Base-by-base conservation (phyloP, 768 basidiomycete genomes). In the Daedaleopsis nitida region DNA sequence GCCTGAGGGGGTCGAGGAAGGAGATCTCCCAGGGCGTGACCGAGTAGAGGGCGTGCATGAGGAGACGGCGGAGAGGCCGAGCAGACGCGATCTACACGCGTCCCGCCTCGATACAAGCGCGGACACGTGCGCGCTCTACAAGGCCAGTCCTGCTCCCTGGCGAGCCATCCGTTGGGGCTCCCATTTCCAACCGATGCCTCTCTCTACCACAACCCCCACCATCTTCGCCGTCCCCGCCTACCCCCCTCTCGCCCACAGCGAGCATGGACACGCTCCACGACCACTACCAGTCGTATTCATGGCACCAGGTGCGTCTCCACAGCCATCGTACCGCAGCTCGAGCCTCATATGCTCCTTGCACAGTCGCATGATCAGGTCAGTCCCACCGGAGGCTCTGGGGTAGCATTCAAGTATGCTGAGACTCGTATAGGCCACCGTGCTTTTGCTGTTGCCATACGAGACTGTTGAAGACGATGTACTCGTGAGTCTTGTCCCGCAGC, bases 321-420 rank as follows among this genome's bases (percentile, higher is more conserved):
- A 47, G 59, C 17, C 53, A 35, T 45, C 42, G 52, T 42, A 47
- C 52, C 16, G 52, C 8, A 17, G 34, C 27, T 35, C 11, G 11
- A 14, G 17, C 54, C 13, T n/a, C 35, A 14, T 13, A 45, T 23
- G 64, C 35, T 45, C 16, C 49, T 37, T 58, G 57, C 49, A 43
- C 43, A 93, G 91, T 92, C 91, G 64, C 91, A 93, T 82, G 91
- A 93, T 81, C 91, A 93, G 85, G 91, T 87, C 78, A 64, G 62
- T 67, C 50, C 44, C 21, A 27, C 9, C 23, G 45, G 7, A n/a
- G 12, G 34, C 34, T 49, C 37, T 52, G 2, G 39, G 43, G 45
- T 6, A 7, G 32, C n/a, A 14, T 43, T n/a, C 16, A 49, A 21
- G 42, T 38, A 53, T 59, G 62, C 59, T 52, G 59, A 62, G 53